A percentile compares a stretch with the other conserved stretches of the same genome.
phyloP scores from a whole-genome alignment of 177 flowering plant species.

The Vitis hybrid region DNA sequence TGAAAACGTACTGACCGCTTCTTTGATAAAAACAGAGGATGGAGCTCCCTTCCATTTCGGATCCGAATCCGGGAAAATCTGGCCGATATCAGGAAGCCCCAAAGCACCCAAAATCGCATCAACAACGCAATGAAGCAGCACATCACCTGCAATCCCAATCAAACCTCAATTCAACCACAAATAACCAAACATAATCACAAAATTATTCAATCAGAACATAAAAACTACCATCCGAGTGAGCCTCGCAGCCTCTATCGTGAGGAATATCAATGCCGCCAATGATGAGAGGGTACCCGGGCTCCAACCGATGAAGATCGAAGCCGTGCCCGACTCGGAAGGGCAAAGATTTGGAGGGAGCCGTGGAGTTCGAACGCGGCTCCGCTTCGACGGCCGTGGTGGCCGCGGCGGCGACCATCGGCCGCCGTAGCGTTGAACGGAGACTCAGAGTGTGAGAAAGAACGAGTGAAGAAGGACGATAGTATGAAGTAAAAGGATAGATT shows the following conservation, averaged over 20 bases:
- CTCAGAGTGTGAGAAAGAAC: slow-evolving; percentile 1
- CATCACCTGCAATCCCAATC: slow-evolving; percentile 78
- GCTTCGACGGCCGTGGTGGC: slow-evolving; percentile 35
- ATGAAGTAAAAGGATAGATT: not conserved
- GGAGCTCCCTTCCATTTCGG: slow-evolving; percentile 96
- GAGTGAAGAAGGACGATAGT: not conserved
- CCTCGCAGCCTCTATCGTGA: slow-evolving; percentile 92
- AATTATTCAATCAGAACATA: not conserved
- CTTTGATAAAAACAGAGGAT: slow-evolving; percentile 87
- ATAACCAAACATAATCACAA: not conserved
- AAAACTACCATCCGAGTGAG: slow-evolving; percentile 89
- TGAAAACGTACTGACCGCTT: slow-evolving; percentile 66
- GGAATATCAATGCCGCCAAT: slow-evolving; percentile 91
- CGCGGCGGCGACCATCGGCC: slow-evolving; percentile 15
- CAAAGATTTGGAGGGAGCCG: slow-evolving; percentile 38
- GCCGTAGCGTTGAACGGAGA: not conserved
- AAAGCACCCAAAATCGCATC: slow-evolving; percentile 98
- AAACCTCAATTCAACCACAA: not conserved
- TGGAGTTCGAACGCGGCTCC: slow-evolving; percentile 10
- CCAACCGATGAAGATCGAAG: slow-evolving; percentile 89
- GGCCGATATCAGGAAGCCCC: slow-evolving; percentile 97
- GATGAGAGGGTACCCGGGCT: slow-evolving; percentile 92
- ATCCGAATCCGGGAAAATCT: slow-evolving; percentile 93
- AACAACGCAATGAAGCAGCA: slow-evolving; percentile 94
- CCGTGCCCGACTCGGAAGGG: slow-evolving; percentile 98